Conservation (phyloP, 2,329 filamentous ascomycete species). For the Penicillium sp. region DNA sequence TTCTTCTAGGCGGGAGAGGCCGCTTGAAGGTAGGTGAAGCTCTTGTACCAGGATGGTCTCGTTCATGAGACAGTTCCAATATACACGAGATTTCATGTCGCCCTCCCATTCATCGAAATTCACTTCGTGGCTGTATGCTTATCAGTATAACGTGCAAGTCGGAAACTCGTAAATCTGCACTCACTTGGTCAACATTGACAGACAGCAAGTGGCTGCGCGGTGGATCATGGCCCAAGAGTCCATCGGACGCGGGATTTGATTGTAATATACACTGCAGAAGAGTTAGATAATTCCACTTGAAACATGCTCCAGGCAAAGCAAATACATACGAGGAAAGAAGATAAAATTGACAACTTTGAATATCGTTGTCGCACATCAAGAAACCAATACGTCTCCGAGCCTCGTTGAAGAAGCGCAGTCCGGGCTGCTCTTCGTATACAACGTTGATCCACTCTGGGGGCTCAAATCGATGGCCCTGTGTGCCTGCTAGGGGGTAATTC, state of each 20-base stretch:
- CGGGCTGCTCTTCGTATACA: conserved; percentile 45
- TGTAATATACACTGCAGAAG: conserved; percentile 47
- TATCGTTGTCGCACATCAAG: conserved; percentile 52
- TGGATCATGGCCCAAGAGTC: conserved; percentile 58
- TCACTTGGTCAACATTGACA: conserved; percentile 50
- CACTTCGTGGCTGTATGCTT: conserved; percentile 34
- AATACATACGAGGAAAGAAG: conserved; percentile 49
- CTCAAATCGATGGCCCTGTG: conserved; percentile 36
- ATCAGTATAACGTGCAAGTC: conserved; percentile 16
- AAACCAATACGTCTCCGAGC: conserved; percentile 56
- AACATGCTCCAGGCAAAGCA: neutral
- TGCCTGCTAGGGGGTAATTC: conserved; percentile 47
- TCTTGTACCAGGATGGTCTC: conserved; percentile 59
- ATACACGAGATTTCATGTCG: conserved; percentile 58
- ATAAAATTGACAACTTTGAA: conserved; percentile 57
- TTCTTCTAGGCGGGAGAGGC: conserved; percentile 54
- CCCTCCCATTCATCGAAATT: conserved; percentile 56
- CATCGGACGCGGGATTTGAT: conserved; percentile 54
- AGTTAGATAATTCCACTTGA: conserved; percentile 11
- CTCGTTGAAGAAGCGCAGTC: conserved; percentile 58
- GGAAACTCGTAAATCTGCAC: conserved; percentile 6
- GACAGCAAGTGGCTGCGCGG: conserved; percentile 54
- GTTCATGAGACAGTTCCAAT: conserved; percentile 59
- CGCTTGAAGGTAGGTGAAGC: conserved; percentile 54
- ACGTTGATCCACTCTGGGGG: conserved; percentile 41